Evolutionary conservation across 1,139 yeast genomes (phyloP).

Genomic region (Suhomyces maxii): DNA sequence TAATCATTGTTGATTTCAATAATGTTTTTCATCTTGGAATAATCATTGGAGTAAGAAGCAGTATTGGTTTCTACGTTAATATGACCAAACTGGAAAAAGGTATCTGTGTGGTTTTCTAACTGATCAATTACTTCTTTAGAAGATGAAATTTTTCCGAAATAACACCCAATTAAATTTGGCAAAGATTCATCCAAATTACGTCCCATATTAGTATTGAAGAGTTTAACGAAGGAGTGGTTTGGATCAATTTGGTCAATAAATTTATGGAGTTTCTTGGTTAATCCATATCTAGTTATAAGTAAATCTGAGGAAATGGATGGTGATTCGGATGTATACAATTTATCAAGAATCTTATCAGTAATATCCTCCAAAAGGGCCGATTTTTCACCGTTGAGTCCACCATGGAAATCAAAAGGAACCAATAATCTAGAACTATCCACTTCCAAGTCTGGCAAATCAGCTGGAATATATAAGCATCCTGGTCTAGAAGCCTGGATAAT

Average conservation of each 20-base stretch:
- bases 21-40: conserved; percentile 21
- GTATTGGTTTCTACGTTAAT: conserved; percentile 56
- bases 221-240: conserved; percentile 22
- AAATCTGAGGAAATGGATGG: conserved; percentile 73
- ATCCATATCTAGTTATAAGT: conserved; percentile 57
- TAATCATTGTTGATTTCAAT: conserved; percentile 39
- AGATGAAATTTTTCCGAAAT: conserved; percentile 47
- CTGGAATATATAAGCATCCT: conserved; percentile 76
- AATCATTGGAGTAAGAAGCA: conserved; percentile 36
- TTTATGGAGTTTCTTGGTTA: conserved; percentile 38
- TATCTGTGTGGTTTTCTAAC: conserved; percentile 43
- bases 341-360: conserved; percentile 47
- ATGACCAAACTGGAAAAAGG: conserved; percentile 53
- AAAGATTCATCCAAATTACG: conserved; percentile 63
- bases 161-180: conserved; percentile 62
- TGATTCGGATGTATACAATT: conserved; percentile 48
- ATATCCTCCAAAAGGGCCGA: conserved; percentile 33
- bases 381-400: conserved; percentile 9
- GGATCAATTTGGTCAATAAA: conserved; percentile 43
- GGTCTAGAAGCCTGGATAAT: conserved; percentile 66
- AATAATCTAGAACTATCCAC: conserved; percentile 39
- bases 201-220: conserved; percentile 43
- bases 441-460: conserved; percentile 56
- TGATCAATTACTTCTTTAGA: conserved; percentile 22
- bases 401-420: conserved; percentile 20